Percentiles rank a stretch among this genome's conserved stretches.
phyloP scores from a whole-genome alignment of 2,329 filamentous ascomycete species.

The Ceratocystiopsis sp. region DNA sequence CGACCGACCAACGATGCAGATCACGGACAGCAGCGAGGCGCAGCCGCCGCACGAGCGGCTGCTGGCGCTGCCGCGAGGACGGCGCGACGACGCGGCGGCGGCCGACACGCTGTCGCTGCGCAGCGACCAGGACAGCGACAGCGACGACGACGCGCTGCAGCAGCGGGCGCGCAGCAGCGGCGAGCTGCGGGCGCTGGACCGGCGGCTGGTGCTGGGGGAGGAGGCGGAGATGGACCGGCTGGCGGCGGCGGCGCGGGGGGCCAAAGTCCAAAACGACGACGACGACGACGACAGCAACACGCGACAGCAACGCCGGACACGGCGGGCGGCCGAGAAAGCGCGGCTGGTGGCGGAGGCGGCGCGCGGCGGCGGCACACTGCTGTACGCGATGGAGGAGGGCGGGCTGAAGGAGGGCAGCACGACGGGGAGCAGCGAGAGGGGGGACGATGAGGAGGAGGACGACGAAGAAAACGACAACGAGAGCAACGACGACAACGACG shows the following conservation, averaged over 20 bases:
- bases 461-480: conserved; percentile 43
- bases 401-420: conserved; percentile 48
- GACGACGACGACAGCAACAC: conserved; percentile 18
- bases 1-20: too few species aligned
- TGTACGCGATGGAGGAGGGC: conserved; percentile 86
- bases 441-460: too few species aligned
- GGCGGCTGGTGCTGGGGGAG: conserved; percentile 53
- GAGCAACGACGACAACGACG: conserved; percentile 42
- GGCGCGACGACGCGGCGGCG: conserved; percentile 55
- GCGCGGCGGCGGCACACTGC: conserved; percentile 52
- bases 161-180: conserved; percentile 48
- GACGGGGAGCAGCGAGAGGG: conserved; percentile 43
- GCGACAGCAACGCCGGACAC: conserved; percentile 28
- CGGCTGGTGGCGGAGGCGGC: conserved; percentile 34
- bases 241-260: conserved; percentile 34
- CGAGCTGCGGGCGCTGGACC: conserved; percentile 54
- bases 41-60: too few species aligned
- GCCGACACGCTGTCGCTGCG: too few species aligned
- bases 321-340: conserved; percentile 36
- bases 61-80: conserved; percentile 44
- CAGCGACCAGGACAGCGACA: conserved; percentile 59
- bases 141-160: conserved; percentile 56
- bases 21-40: too few species aligned
- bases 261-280: conserved; percentile 12
- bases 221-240: conserved; percentile 54